Base-by-base conservation (phyloP, 2,329 filamentous ascomycete genomes). In the Aciculosporium take region DNA sequence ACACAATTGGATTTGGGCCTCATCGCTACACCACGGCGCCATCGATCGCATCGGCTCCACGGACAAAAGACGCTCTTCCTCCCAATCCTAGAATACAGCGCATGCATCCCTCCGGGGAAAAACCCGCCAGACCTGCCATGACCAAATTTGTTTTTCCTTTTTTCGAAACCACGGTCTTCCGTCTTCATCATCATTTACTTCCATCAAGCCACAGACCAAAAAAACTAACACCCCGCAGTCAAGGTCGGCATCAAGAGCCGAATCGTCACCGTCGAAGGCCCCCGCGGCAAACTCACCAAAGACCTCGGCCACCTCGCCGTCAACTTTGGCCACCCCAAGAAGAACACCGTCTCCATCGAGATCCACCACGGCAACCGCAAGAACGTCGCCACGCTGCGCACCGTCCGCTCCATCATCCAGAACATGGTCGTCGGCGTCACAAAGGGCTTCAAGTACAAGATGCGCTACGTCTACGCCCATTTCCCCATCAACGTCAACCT, bases 401-500 rank as follows among this genome's bases (percentile, higher is more conserved):
- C 91, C 62, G 91, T 98, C 73, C 86, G 87, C 64, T 89, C 89
- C 54, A 70, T 96, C 71, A 94, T 98, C 78, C 85, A 93, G 79
- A 98, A 98, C 83, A 68, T 98, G 72, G 84, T 98, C 69, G 81
- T 88, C 60, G 91, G 91, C 69, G 91, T 98, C 56, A 98, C 91
- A 67, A 94, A 89, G 77, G 91, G 91, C 57, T 98, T 83, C 85
- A 93, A 93, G 76, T 98, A 98, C 84, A 98, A 98, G 85, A 96
- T 98, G 89, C 86, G 93, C 63, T 98, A 98, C 76, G 91, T 98
- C 71, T 98, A 98, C 69, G 91, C 91, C 67, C 91, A 98, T 82
- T 98, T 98, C 67, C 91, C 91, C 71, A 98, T 98, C 86, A 98
- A 98, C 79, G 89, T 98, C 74, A 96, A 95, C 78, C 70, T 98